Evolutionary conservation across 768 basidiomycete species (phyloP).

Genomic region (Hydnomerulius pinastri): DNA sequence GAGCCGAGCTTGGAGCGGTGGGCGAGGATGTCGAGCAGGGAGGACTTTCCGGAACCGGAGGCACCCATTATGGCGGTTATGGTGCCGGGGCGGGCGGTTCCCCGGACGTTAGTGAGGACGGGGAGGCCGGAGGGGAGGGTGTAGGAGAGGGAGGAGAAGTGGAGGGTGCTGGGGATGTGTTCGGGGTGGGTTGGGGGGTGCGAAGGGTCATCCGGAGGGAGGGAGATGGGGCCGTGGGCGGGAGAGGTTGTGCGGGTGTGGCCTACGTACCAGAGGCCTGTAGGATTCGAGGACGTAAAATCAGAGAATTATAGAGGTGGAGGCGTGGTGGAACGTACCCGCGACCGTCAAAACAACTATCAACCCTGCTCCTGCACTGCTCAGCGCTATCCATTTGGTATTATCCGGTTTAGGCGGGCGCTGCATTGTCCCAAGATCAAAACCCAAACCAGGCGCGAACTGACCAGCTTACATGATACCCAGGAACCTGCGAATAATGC

Average conservation of each 20-base stretch:
- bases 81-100: conserved; percentile 84
- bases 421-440: conserved; percentile 34
- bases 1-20: conserved; percentile 82
- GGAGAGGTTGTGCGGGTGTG: conserved; percentile 47
- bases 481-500: conserved; percentile 91
- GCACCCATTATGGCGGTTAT: conserved; percentile 97
- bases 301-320: neutral
- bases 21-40: conserved; percentile 94
- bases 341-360: conserved; percentile 71
- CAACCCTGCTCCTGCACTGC: conserved; percentile 74
- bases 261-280: conserved; percentile 91
- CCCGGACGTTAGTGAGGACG: conserved; percentile 82
- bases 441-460: neutral
- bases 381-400: conserved; percentile 79
- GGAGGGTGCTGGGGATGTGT: conserved; percentile 92
- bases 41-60: conserved; percentile 95
- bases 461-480: conserved; percentile 61
- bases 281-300: neutral
- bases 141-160: conserved; percentile 87
- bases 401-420: conserved; percentile 83
- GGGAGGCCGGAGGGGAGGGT: conserved; percentile 56
- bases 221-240: conserved; percentile 75
- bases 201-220: conserved; percentile 70
- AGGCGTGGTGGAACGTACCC: conserved; percentile 38
- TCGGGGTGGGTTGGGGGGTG: conserved; percentile 63